Evolutionary conservation across 495 filamentous ascomycete species (phyloP).

Genomic region (Aspergillus indologenus): DNA sequence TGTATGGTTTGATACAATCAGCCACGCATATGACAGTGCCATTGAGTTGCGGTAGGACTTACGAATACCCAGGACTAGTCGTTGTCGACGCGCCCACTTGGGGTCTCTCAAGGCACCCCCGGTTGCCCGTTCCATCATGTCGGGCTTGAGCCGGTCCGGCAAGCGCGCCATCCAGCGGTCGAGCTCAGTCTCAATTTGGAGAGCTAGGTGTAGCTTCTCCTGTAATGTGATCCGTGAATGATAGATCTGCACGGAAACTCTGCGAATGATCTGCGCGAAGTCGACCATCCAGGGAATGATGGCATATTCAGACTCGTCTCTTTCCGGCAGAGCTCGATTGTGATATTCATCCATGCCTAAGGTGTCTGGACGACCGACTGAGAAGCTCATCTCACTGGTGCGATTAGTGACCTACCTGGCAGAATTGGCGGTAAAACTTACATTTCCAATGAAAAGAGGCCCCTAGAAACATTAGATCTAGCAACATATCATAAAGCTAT

Average conservation of each 20-base stretch:
- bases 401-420: slow-evolving; percentile 2
- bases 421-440: slow-evolving; percentile 11
- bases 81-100: slow-evolving; percentile 39
- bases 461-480: slow-evolving; percentile 23
- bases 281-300: slow-evolving; percentile 46
- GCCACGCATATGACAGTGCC: not conserved
- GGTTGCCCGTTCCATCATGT: slow-evolving; percentile 23
- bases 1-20: not conserved
- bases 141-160: slow-evolving; percentile 35
- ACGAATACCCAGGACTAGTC: slow-evolving; percentile 38
- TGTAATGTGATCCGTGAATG: slow-evolving; percentile 38
- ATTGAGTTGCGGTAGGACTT: too few relatives aligned
- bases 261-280: slow-evolving; percentile 39
- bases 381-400: slow-evolving; percentile 41
- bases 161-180: slow-evolving; percentile 36
- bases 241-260: slow-evolving; percentile 43
- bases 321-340: slow-evolving; percentile 36
- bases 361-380: slow-evolving; percentile 40
- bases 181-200: slow-evolving; percentile 38
- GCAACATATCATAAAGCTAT: not conserved
- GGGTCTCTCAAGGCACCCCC: slow-evolving; percentile 35
- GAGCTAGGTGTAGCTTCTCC: slow-evolving; percentile 36
- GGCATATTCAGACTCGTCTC: slow-evolving; percentile 38
- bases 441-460: slow-evolving; percentile 43
- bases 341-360: slow-evolving; percentile 46